Percentiles rank a stretch among this genome's conserved stretches.
Conservation (phyloP, 768 basidiomycete species). For the Hypholoma sublateritium region DNA sequence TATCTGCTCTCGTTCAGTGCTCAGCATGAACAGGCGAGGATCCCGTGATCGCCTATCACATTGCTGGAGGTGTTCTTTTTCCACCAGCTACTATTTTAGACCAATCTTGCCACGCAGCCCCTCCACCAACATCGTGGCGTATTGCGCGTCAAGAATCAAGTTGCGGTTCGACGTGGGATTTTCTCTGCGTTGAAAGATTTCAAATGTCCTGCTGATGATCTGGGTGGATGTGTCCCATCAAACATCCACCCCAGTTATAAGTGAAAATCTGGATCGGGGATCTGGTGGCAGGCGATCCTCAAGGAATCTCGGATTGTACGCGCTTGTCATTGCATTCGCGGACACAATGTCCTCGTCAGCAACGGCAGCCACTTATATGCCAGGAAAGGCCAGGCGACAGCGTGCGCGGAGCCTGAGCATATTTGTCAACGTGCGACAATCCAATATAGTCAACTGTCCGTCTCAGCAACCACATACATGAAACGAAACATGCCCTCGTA, state of each 20-base stretch:
- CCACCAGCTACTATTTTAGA: constrained; percentile 15
- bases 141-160: constrained; percentile 18
- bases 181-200: constrained; percentile 19
- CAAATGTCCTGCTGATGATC: constrained; percentile 15
- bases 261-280: constrained; percentile 15
- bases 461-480: constrained; percentile 9
- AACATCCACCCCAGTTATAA: constrained; percentile 11
- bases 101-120: constrained; percentile 17
- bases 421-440: constrained; percentile 14
- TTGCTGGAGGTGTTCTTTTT: constrained; percentile 10
- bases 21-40: constrained; percentile 8
- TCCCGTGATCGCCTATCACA: constrained; percentile 11
- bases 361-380: constrained; percentile 2
- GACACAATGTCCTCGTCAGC: constrained; percentile 19
- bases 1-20: neutral
- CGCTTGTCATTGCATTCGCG: constrained; percentile 19
- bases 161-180: constrained; percentile 29
- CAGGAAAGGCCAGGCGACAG: constrained; percentile 8
- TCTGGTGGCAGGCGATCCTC: constrained; percentile 12
- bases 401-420: constrained; percentile 13
- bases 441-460: neutral
- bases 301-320: constrained; percentile 16
- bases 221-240: constrained; percentile 14
- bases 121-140: constrained; percentile 8
- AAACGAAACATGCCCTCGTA: constrained; percentile 9